Evolutionary conservation across 2,329 filamentous ascomycete genomes (phyloP), one percentile per base, ranked within the genome.

Genomic region (Hymenoscyphus fraxineus): DNA sequence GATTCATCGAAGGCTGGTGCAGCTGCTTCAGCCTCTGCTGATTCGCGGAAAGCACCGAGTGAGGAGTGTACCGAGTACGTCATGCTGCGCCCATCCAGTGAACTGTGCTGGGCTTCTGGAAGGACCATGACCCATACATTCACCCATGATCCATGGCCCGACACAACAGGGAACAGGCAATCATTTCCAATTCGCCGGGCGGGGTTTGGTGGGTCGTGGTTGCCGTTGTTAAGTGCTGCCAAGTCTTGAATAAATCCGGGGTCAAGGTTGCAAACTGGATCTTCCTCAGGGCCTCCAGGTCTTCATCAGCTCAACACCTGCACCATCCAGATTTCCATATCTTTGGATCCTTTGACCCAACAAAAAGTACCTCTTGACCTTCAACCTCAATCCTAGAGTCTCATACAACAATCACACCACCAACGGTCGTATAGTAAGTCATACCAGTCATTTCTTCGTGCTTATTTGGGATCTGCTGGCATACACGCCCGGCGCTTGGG

Each of bases 21-120:
- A 19, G 44, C 44, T 51, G n/a, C n/a, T 54, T 22, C 13, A 10
- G 6, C 19, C 19, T 54, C n/a, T 19, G 22, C 22, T 54, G 22
- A 54, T 54, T 54, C 47, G 47, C 19, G 47, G 47, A 54, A 54
- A 54, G 47, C 19, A 54, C 47, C 47, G 47, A 54, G 44, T 22
- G 19, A 16, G 15, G 7, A 22, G n/a, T 16, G 16, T n/a, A 22
- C 22, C n/a, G n/a, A 51, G 44, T 54, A 27, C 47, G 47, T 54
- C 47, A 54, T 54, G 47, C 35, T 35, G 35, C 35, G 35, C 35
- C 35, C 35, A 35, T 7, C 9, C 6, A 35, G 35, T 10, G 6
- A 7, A 6, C 35, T 4, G 19, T 9, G 47, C 22, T 51, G 19
- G 10, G 6, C 44, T 51, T 51, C 47, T 54, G 19, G 47, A 54